phyloP scores from a whole-genome alignment of 2,329 filamentous ascomycete genomes.

The Botrytis aclada region DNA sequence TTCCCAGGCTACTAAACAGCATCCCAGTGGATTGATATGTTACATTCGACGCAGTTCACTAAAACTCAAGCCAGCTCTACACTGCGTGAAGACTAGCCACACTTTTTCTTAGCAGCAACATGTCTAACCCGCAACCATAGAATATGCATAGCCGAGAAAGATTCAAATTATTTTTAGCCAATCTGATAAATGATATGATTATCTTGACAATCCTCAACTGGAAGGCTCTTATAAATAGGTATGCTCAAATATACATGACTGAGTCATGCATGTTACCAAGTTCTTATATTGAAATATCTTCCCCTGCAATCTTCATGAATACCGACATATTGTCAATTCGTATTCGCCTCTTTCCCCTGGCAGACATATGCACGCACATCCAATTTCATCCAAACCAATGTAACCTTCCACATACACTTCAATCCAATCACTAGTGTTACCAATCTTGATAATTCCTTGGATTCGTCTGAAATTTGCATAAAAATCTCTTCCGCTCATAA shows the following conservation, averaged over 20 bases:
- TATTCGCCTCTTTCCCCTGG: not conserved
- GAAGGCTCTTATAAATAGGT: not conserved
- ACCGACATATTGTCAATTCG: not conserved
- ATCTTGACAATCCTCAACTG: not conserved
- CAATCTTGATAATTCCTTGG: not conserved
- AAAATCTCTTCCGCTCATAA: not conserved
- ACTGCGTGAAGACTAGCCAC: not conserved
- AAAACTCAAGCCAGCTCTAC: not conserved
- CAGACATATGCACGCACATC: not conserved
- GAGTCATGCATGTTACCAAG: not conserved
- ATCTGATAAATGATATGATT: not conserved
- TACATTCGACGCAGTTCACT: not conserved
- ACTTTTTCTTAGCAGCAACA: not conserved
- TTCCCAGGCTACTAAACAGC: not conserved
- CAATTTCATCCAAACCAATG: not conserved
- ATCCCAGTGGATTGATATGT: not conserved
- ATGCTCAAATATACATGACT: not conserved
- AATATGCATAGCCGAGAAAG: not conserved
- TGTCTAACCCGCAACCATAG: not conserved
- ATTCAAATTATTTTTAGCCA: not conserved
- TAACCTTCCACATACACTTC: too few relatives aligned
- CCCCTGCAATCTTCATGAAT: not conserved
- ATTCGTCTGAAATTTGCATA: not conserved
- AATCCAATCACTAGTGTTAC: not conserved
- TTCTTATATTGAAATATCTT: not conserved